A percentile compares a stretch with the other conserved stretches of the same genome.
Conservation (phyloP, 2,329 filamentous ascomycete genomes). For the Pyricularia grisea region DNA sequence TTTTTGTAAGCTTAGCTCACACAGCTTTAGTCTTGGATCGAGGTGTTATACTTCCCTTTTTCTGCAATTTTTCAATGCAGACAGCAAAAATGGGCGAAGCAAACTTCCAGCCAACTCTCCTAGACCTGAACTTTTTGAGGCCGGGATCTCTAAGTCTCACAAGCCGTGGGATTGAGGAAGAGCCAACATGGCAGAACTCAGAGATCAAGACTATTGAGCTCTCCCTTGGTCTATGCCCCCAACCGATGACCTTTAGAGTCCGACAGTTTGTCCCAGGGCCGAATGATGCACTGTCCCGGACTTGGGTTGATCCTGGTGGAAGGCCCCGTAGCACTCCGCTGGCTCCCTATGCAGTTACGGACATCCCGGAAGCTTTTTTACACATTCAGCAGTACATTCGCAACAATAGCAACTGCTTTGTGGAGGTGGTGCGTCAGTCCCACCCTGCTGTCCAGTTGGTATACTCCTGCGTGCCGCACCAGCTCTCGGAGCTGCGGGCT, state of each 20-base stretch:
- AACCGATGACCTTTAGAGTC: background rate
- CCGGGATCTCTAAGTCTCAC: slow-evolving; percentile 1
- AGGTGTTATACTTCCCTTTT: too few species aligned
- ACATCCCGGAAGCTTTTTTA: background rate
- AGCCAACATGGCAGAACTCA: background rate
- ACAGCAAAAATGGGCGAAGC: background rate
- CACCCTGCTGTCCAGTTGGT: background rate
- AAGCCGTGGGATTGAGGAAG: background rate
- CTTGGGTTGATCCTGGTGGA: background rate
- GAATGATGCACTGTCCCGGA: background rate
- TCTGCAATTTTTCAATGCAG: too few species aligned
- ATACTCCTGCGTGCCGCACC: background rate
- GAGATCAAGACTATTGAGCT: background rate
- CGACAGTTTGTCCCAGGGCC: background rate
- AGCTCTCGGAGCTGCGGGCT: background rate
- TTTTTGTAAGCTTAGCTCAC: too few species aligned
- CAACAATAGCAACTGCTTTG: background rate
- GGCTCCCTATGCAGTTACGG: background rate
- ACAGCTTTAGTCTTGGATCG: too few species aligned
- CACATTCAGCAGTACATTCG: background rate
- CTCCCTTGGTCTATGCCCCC: background rate
- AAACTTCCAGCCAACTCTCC: background rate
- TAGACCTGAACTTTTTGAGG: slow-evolving; percentile 2
- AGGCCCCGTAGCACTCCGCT: background rate
- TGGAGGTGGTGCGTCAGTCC: background rate